Evolutionary conservation across 805 yeast genomes (phyloP).

Genomic region (Starmerella bombicola): DNA sequence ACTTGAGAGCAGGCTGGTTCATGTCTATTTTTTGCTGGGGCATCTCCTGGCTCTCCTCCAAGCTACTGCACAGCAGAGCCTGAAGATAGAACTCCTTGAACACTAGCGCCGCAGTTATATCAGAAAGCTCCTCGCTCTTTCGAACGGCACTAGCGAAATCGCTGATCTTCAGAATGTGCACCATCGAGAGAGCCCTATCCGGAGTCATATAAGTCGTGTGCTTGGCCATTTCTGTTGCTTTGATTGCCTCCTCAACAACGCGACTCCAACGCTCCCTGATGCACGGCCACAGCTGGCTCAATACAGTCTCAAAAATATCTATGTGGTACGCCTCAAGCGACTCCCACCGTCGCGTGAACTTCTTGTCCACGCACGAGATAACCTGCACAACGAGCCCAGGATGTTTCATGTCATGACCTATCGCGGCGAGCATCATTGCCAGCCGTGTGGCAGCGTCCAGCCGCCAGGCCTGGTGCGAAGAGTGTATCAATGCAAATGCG

Average conservation of each 20-base stretch:
- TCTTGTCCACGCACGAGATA: slow-evolving; percentile 45
- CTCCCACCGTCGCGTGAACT: slow-evolving; percentile 49
- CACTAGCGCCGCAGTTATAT: slow-evolving; percentile 12
- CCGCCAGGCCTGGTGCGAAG: slow-evolving; percentile 2
- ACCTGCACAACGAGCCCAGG: slow-evolving; percentile 88
- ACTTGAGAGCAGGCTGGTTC: slow-evolving; percentile 3
- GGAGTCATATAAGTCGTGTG: slow-evolving; percentile 37
- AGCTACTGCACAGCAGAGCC: slow-evolving; percentile 4
- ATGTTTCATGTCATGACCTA: slow-evolving; percentile 94
- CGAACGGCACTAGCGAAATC: slow-evolving; percentile 90
- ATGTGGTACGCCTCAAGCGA: slow-evolving; percentile 75
- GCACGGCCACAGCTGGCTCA: slow-evolving; percentile 40
- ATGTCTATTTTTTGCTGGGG: slow-evolving; percentile 3
- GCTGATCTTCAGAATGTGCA: slow-evolving; percentile 74
- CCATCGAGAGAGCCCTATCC: not conserved
- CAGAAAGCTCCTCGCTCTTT: slow-evolving; percentile 34
- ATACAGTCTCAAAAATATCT: slow-evolving; percentile 43
- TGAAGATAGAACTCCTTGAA: slow-evolving; percentile 11
- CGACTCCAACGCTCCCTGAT: slow-evolving; percentile 7
- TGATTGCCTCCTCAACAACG: slow-evolving; percentile 30
- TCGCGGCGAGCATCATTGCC: slow-evolving; percentile 61
- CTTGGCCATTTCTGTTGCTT: slow-evolving; percentile 87
- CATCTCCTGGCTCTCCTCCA: not conserved
- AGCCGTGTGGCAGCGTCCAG: slow-evolving; percentile 37
- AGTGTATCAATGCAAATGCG: slow-evolving; percentile 38